Percentiles rank a stretch among this genome's conserved stretches.
These are phyloP conservation scores for Daldinia sp. DNA, from an alignment of 2,329 filamentous ascomycete species.

Conservation along the genomic window DNA sequence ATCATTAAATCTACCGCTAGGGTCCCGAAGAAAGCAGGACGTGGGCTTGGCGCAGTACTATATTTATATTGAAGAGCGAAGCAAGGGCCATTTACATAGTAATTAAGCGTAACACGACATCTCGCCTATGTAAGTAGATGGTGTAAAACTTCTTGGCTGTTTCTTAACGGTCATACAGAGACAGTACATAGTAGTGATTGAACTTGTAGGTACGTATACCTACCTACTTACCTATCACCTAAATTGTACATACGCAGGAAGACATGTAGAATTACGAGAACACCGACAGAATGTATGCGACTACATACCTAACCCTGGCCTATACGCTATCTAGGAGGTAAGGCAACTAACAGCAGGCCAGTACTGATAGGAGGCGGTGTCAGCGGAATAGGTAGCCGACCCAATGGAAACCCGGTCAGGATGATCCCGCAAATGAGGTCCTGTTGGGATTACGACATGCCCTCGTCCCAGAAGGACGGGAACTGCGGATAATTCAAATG, in stretches of 20 bases:
- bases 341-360: too few species aligned
- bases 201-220: neutral
- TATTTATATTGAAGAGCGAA: constrained; percentile 7
- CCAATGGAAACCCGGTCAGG: constrained; percentile 40
- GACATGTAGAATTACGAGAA: neutral
- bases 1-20: constrained; percentile 17
- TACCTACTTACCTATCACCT: neutral
- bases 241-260: neutral
- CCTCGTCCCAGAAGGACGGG: constrained; percentile 41
- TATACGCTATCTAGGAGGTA: neutral
- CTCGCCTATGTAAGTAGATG: constrained; percentile 1
- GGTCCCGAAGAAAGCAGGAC: constrained; percentile 12
- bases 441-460: constrained; percentile 39
- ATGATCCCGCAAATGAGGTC: constrained; percentile 26
- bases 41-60: neutral
- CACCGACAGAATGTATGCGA: constrained; percentile 1
- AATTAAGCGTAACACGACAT: neutral
- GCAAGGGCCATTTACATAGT: constrained; percentile 6
- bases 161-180: constrained; percentile 6
- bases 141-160: neutral
- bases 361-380: constrained; percentile 35
- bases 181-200: neutral
- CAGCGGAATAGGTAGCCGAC: constrained; percentile 40
- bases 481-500: constrained; percentile 42
- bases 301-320: neutral